Evolutionary conservation across 2,329 filamentous ascomycete genomes (phyloP).

Genomic region (Trichophyton schoenleinii): DNA sequence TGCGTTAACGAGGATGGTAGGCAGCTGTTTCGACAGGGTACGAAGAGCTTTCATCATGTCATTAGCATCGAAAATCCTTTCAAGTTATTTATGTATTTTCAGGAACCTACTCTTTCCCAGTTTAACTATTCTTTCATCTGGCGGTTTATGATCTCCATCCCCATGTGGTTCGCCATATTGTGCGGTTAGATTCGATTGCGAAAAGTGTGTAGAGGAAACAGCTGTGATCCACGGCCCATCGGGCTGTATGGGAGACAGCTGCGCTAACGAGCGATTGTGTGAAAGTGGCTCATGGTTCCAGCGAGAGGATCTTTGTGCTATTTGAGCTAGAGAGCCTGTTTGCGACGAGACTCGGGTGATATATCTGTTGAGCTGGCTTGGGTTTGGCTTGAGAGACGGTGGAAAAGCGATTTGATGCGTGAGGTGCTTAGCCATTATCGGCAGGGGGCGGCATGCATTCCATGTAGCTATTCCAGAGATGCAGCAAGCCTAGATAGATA

Average conservation of each 20-base stretch:
- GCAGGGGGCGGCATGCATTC: not conserved
- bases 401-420: not conserved
- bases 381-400: not conserved
- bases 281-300: constrained; percentile 8
- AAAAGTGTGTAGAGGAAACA: constrained; percentile 4
- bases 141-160: constrained; percentile 7
- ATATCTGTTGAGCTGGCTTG: not conserved
- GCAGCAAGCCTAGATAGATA: not conserved
- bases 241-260: constrained; percentile 25
- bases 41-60: constrained; percentile 38
- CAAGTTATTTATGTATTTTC: not conserved
- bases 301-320: not conserved
- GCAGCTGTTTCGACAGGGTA: constrained; percentile 49
- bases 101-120: constrained; percentile 11
- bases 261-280: constrained; percentile 23
- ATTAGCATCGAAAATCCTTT: not conserved
- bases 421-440: constrained; percentile 3
- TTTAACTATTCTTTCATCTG: constrained; percentile 12
- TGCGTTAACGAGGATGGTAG: constrained; percentile 48
- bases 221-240: constrained; percentile 25
- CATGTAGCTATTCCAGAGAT: not conserved
- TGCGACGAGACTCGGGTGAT: not conserved
- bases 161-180: not conserved
- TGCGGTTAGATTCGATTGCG: constrained; percentile 3
- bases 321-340: not conserved